phyloP scores from a whole-genome alignment of 139 green algal genomes.

The Chlamydomonas schloesseri region DNA sequence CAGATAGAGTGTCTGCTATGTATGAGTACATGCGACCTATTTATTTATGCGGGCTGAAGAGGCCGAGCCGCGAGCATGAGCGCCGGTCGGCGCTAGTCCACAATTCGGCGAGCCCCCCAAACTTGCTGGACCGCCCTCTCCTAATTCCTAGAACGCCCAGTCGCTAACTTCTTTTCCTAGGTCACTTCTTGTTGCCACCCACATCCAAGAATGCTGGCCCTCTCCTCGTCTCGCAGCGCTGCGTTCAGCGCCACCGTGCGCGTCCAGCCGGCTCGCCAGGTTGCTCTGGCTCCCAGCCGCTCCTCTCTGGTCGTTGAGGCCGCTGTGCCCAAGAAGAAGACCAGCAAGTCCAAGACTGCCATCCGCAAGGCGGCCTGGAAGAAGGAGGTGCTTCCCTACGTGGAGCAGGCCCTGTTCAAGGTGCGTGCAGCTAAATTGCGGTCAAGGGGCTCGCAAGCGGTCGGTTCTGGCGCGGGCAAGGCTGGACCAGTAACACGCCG shows the following conservation, averaged over 20 bases:
- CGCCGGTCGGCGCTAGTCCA: too few relatives aligned
- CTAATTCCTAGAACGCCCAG: too few relatives aligned
- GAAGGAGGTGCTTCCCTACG: conserved; percentile 44
- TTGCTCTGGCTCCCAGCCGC: conserved; percentile 26
- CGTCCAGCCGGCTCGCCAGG: conserved; percentile 35
- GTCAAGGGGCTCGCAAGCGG: neutral
- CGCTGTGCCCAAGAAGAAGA: conserved; percentile 46
- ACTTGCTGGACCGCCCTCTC: too few relatives aligned
- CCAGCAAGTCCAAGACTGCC: conserved; percentile 39
- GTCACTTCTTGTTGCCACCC: neutral
- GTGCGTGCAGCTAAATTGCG: neutral
- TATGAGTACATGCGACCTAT: too few relatives aligned
- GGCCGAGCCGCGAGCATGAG: too few relatives aligned
- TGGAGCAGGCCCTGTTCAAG: conserved; percentile 44
- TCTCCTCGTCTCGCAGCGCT: conserved; percentile 35
- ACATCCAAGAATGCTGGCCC: conserved; percentile 31
- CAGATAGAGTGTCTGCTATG: too few relatives aligned
- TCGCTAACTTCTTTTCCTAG: neutral
- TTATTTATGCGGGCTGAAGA: too few relatives aligned
- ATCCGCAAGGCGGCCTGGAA: conserved; percentile 46
- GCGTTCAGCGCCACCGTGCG: conserved; percentile 26
- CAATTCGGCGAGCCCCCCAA: too few relatives aligned
- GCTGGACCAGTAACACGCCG: neutral
- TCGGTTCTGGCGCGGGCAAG: neutral
- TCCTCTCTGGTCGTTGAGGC: conserved; percentile 30